Conservation (phyloP, 2,329 filamentous ascomycete genomes). For the Trichoderma brevicompactum region DNA sequence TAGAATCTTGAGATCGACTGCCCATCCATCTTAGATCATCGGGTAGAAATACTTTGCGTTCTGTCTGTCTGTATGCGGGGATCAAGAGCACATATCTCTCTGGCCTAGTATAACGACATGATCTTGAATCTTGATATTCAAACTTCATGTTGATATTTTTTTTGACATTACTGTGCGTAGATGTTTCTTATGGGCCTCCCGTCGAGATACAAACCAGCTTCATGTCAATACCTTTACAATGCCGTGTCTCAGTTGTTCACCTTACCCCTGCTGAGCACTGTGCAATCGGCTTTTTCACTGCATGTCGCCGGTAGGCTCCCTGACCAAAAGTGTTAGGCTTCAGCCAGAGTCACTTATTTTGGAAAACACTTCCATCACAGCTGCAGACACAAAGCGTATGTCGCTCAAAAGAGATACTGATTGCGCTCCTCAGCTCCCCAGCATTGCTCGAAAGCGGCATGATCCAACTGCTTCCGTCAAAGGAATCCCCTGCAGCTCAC, state of each 20-base stretch:
- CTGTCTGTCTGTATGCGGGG: neutral
- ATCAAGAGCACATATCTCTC: neutral
- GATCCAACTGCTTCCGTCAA: constrained; percentile 14
- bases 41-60: too few relatives aligned
- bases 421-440: neutral
- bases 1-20: constrained; percentile 1
- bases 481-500: constrained; percentile 5
- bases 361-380: neutral
- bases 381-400: neutral
- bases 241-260: neutral
- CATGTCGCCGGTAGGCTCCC: neutral
- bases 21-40: neutral
- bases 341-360: neutral
- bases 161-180: neutral
- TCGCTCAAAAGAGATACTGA: neutral
- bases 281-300: neutral
- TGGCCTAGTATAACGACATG: neutral
- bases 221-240: neutral
- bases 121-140: neutral
- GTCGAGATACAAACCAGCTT: neutral
- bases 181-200: neutral
- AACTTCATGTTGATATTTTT: neutral
- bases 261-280: neutral
- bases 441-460: constrained; percentile 11
- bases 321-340: neutral